These are phyloP conservation scores for Kwoniella shandongensis DNA, from an alignment of 768 basidiomycete species.

Conservation along the genomic window DNA sequence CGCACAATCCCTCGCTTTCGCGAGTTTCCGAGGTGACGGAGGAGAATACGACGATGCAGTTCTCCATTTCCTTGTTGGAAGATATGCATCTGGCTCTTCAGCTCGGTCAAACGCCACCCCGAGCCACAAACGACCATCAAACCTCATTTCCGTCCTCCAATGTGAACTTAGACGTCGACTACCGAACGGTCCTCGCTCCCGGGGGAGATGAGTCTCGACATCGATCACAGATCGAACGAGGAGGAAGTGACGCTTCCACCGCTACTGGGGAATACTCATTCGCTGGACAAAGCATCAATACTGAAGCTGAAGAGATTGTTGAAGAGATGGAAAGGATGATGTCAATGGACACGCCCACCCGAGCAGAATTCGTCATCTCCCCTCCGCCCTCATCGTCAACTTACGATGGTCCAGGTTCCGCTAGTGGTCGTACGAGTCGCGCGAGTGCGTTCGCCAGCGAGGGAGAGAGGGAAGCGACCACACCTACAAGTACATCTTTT, in stretches of 20 bases:
- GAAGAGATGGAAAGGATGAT: slow-evolving; percentile 46
- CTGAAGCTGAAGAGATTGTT: slow-evolving; percentile 31
- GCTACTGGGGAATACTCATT: slow-evolving; percentile 3
- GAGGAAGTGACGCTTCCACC: not conserved
- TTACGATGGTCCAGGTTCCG: not conserved
- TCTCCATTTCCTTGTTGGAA: slow-evolving; percentile 12
- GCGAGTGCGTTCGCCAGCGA: too few species aligned
- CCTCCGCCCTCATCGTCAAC: slow-evolving; percentile 16
- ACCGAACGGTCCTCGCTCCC: too few species aligned
- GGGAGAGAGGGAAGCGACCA: slow-evolving; percentile 3
- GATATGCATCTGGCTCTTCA: slow-evolving; percentile 16
- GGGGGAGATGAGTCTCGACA: not conserved
- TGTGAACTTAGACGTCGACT: too few species aligned
- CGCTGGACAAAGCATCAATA: not conserved
- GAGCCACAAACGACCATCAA: too few species aligned
- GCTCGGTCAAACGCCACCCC: not conserved
- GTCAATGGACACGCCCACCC: slow-evolving; percentile 47
- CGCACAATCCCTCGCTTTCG: slow-evolving; percentile 10
- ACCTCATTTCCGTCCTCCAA: too few species aligned
- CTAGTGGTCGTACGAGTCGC: slow-evolving; percentile 7
- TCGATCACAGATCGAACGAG: not conserved
- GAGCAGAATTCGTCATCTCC: slow-evolving; percentile 45
- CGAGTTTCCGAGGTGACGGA: slow-evolving; percentile 17
- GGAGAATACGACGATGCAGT: slow-evolving; percentile 1
- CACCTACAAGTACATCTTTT: not conserved